A percentile compares a stretch with the other conserved stretches of the same genome.
Conservation (phyloP, 495 filamentous ascomycete genomes). For the Daldinia childiae region DNA sequence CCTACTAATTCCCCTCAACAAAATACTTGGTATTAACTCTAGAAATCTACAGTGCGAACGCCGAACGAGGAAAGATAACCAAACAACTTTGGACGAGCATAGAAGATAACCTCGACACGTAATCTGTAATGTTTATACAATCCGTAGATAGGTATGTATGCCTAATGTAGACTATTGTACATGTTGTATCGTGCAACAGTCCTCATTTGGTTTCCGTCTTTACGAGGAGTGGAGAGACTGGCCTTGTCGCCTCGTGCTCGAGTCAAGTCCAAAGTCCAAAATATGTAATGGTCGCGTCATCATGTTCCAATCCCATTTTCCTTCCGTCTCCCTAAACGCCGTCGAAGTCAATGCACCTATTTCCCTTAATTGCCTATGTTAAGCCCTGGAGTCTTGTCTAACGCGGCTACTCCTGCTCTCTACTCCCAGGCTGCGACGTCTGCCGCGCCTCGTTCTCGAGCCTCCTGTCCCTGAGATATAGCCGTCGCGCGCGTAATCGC, state of each 20-base stretch:
- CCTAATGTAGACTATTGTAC: conserved; percentile 20
- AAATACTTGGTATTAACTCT: not conserved
- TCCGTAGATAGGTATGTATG: conserved; percentile 15
- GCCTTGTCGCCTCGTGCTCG: not conserved
- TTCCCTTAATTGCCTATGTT: not conserved
- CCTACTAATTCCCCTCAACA: not conserved
- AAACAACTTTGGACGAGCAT: conserved; percentile 61
- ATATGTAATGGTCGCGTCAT: not conserved
- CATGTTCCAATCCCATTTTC: conserved; percentile 7
- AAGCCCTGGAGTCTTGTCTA: not conserved
- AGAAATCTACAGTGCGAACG: conserved; percentile 56
- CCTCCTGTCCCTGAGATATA: conserved; percentile 67
- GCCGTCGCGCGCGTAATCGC: conserved; percentile 69
- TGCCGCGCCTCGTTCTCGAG: conserved; percentile 63
- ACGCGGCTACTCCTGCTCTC: conserved; percentile 30
- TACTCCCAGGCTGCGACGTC: conserved; percentile 45
- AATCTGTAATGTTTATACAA: conserved; percentile 25
- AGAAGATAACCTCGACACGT: conserved; percentile 56
- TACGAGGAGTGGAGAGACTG: conserved; percentile 18
- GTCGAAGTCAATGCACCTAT: conserved; percentile 18
- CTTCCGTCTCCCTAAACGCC: conserved; percentile 30
- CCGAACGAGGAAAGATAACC: conserved; percentile 53
- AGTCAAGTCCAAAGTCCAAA: not conserved
- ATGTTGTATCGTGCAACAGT: not conserved
- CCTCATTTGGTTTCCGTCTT: not conserved